Evolutionary conservation across 345 rosid genomes (phyloP), one percentile per base, ranked within the genome.

Genomic region (Populus davidiana): DNA sequence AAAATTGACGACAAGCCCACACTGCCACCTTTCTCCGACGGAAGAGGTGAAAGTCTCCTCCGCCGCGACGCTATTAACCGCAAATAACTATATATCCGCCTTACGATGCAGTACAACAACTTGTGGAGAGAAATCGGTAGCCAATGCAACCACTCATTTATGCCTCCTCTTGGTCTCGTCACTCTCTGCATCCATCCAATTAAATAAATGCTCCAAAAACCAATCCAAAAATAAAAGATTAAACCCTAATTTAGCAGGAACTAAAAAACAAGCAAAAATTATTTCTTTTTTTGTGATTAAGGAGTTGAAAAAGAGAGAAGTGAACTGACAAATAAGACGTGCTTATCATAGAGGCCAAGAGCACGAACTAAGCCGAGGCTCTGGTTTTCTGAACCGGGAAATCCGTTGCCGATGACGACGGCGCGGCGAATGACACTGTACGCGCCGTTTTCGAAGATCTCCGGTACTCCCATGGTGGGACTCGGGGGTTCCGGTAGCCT

Each of bases 141-240:
- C 94, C 97, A 96, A 74, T 90, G 98, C 5, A 93, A 84, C 97
- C 97, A 93, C 75, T 93, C 98, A 75, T 96, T 87, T 13, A 94
- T 61, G 63, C 99, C 97, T 73, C 97, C 99, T 85, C 91, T 93
- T 6, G 99, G 99, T 80, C 99, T 88, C 14, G 94, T 92, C 75
- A 96, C 95, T 80, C 97, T 86, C 99, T 96, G 89, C 73, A 70
- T 50, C 10, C 10, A 33, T 21, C 35, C 4, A 20, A 71, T 16
- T 18, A 10, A 70, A 73, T n/a, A 13, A 68, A 62, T 64, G 7
- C 7, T 17, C 20, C 39, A 67, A 49, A 11, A 29, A 31, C 69
- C 44, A 41, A 29, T 16, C 50, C 4, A 35, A 64, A 54, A 38
- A 74, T 54, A 9, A 73, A 41, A 73, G 14, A 62, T 2, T 29